Evolutionary conservation across 495 filamentous ascomycete species (phyloP).

Genomic region (Tuber melanosporum): DNA sequence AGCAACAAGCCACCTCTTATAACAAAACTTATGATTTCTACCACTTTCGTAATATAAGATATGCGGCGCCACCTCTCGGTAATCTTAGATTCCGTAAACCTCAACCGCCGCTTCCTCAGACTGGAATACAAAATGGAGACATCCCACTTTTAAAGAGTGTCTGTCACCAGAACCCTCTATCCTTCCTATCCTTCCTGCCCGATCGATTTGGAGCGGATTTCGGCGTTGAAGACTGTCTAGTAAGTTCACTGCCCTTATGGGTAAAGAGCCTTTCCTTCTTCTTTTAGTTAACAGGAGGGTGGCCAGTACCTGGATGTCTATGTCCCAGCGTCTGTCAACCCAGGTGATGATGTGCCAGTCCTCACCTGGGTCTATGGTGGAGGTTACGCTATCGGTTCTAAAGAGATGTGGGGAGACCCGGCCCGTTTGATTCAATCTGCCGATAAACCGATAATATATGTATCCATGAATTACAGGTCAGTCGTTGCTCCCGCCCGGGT

Average conservation of each 20-base stretch:
- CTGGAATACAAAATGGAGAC: slow-evolving; percentile 29
- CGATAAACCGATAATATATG: slow-evolving; percentile 53
- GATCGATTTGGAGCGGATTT: not conserved
- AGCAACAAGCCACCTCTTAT: slow-evolving; percentile 33
- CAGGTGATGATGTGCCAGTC: slow-evolving; percentile 45
- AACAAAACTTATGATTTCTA: slow-evolving; percentile 32
- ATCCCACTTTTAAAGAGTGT: not conserved
- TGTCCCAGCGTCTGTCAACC: slow-evolving; percentile 16
- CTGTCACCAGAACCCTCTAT: slow-evolving; percentile 10
- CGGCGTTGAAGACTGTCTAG: slow-evolving; percentile 35
- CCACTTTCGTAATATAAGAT: slow-evolving; percentile 37
- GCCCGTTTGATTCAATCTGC: slow-evolving; percentile 49
- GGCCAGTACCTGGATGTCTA: slow-evolving; percentile 34
- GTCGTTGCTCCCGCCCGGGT: slow-evolving; percentile 6
- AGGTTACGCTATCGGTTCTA: slow-evolving; percentile 51
- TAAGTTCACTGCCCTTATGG: not conserved
- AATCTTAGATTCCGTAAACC: slow-evolving; percentile 37
- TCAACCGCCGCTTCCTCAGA: slow-evolving; percentile 22
- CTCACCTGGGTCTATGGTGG: slow-evolving; percentile 60
- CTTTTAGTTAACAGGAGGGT: not conserved
- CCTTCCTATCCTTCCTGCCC: not conserved
- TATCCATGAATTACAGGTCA: slow-evolving; percentile 58
- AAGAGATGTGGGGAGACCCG: slow-evolving; percentile 46
- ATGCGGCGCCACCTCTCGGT: slow-evolving; percentile 36
- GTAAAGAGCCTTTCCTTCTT: not conserved